Conservation (phyloP, 805 yeast genomes). For the Ogataea trehaloabstinens region DNA sequence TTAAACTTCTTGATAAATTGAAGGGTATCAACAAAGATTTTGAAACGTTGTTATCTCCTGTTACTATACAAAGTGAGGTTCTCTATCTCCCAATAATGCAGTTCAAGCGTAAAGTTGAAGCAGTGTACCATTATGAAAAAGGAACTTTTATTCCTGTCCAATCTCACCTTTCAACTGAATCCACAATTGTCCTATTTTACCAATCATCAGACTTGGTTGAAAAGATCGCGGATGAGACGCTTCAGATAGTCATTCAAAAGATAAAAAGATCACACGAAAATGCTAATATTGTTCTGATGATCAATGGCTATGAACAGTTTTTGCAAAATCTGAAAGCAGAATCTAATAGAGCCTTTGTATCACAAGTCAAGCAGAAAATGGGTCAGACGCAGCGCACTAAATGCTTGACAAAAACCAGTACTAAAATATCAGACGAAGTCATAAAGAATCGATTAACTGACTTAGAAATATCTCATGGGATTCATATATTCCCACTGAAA, state of each 20-base stretch:
- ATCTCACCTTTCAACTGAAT: slow-evolving; percentile 39
- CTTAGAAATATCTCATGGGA: slow-evolving; percentile 44
- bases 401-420: slow-evolving; percentile 7
- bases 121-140: slow-evolving; percentile 44
- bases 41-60: slow-evolving; percentile 12
- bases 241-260: slow-evolving; percentile 22
- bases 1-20: slow-evolving; percentile 27
- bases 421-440: slow-evolving; percentile 8
- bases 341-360: slow-evolving; percentile 46
- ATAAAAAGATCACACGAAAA: slow-evolving; percentile 23
- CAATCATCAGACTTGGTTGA: slow-evolving; percentile 45
- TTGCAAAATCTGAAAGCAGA: slow-evolving; percentile 41
- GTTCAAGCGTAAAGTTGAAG: slow-evolving; percentile 50
- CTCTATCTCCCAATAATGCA: slow-evolving; percentile 42
- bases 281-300: slow-evolving; percentile 40
- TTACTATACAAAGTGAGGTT: slow-evolving; percentile 20
- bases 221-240: slow-evolving; percentile 28
- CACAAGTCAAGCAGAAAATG: slow-evolving; percentile 22
- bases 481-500: slow-evolving; percentile 51
- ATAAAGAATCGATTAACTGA: slow-evolving; percentile 34
- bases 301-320: slow-evolving; percentile 49
- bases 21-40: slow-evolving; percentile 24
- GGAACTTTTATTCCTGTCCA: slow-evolving; percentile 58
- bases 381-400: slow-evolving; percentile 10
- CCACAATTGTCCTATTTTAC: slow-evolving; percentile 42